These are phyloP conservation scores for Phialemonium atrogriseum DNA, from an alignment of 2,329 filamentous ascomycete genomes.

Conservation along the genomic window DNA sequence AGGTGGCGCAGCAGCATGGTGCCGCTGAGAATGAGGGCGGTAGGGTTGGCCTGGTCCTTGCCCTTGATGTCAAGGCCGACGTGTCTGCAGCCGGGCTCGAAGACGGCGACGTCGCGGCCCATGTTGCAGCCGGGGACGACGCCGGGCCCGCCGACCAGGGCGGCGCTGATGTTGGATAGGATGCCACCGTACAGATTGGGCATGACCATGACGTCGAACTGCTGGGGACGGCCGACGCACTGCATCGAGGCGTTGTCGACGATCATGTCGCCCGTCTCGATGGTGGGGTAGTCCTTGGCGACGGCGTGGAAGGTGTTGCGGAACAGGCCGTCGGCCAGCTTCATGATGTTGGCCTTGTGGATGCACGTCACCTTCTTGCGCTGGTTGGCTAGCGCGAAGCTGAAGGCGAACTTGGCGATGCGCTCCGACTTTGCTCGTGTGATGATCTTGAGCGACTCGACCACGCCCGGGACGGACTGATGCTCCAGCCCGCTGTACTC, in stretches of 20 bases:
- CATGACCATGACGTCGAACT: conserved; percentile 99
- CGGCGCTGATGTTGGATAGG: conserved; percentile 96
- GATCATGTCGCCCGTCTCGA: conserved; percentile 99
- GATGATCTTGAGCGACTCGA: conserved; percentile 99
- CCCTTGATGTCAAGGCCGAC: conserved; percentile 99
- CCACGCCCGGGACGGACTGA: conserved; percentile 91
- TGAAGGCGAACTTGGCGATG: conserved; percentile 97
- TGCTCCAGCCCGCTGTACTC: conserved; percentile 99
- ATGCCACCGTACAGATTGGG: conserved; percentile 99
- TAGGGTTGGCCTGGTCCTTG: conserved; percentile 98
- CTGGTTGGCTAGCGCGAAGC: conserved; percentile 97
- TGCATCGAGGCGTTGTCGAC: conserved; percentile 99
- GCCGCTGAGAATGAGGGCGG: conserved; percentile 86
- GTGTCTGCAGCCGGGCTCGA: conserved; percentile 98
- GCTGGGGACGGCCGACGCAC: conserved; percentile 89
- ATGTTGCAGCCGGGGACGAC: conserved; percentile 99
- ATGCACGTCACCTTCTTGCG: conserved; percentile 99
- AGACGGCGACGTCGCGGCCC: conserved; percentile 95
- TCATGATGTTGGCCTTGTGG: conserved; percentile 99
- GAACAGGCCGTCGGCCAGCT: conserved; percentile 97
- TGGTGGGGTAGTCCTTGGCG: conserved; percentile 88
- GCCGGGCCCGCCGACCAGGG: conserved; percentile 91
- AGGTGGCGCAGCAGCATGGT: conserved; percentile 97
- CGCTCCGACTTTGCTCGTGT: conserved; percentile 98
- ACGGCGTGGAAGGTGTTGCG: conserved; percentile 92